These are phyloP conservation scores for Pseudogymnoascus sp. DNA, from an alignment of 2,329 filamentous ascomycete genomes.

Conservation along the genomic window DNA sequence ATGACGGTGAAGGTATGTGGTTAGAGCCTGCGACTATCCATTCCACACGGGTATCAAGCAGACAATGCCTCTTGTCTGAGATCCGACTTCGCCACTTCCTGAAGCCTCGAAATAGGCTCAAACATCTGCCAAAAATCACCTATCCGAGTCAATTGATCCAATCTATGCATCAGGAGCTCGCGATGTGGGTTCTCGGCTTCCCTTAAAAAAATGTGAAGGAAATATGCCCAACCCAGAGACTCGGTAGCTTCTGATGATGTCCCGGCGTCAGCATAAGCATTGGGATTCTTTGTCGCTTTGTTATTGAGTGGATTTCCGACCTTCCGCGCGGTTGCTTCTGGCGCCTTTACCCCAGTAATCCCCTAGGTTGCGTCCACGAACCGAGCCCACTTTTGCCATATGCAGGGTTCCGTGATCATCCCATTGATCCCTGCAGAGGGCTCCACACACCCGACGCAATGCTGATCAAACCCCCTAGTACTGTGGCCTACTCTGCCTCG, in stretches of 20 bases:
- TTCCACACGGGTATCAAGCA: slow-evolving; percentile 1
- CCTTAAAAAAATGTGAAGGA: neutral
- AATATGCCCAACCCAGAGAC: neutral
- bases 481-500: neutral
- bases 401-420: slow-evolving; percentile 6
- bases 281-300: neutral
- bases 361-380: neutral
- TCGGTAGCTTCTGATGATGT: neutral
- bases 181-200: neutral
- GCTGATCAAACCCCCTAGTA: neutral
- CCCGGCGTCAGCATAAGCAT: neutral
- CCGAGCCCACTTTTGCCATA: neutral
- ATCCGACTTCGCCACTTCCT: neutral
- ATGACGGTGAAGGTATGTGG: neutral
- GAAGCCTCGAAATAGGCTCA: neutral
- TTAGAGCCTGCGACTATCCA: neutral
- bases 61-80: neutral
- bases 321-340: slow-evolving; percentile 8
- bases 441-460: neutral
- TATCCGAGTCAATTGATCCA: neutral
- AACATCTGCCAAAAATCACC: neutral
- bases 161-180: neutral
- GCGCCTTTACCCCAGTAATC: slow-evolving; percentile 3
- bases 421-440: neutral
- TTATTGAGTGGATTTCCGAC: neutral